Percentiles rank a stretch among this genome's conserved stretches.
These are phyloP conservation scores for Sugiyamaella japonica DNA, from an alignment of 1,139 yeast species.

Conservation along the genomic window DNA sequence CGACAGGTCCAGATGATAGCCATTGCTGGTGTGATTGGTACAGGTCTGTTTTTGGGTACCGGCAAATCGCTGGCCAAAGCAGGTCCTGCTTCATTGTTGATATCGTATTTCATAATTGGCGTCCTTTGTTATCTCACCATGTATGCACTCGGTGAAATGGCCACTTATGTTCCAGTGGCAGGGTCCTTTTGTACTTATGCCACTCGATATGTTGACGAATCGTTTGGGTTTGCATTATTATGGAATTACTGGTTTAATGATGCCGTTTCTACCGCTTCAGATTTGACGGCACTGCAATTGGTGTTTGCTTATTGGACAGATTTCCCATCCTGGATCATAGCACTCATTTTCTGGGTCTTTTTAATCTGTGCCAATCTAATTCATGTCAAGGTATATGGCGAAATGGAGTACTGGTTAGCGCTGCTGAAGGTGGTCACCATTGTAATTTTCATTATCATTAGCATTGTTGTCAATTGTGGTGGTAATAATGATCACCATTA, in stretches of 20 bases:
- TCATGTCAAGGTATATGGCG: conserved; percentile 61
- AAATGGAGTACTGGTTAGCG: conserved; percentile 67
- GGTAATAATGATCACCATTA: conserved; percentile 53
- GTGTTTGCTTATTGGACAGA: conserved; percentile 62
- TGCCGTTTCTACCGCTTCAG: conserved; percentile 62
- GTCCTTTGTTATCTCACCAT: conserved; percentile 55
- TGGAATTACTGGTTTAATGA: conserved; percentile 67
- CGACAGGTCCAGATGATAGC: conserved; percentile 52
- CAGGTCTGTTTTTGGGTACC: conserved; percentile 57
- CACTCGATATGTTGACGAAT: conserved; percentile 57
- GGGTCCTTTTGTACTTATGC: conserved; percentile 67
- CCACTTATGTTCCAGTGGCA: conserved; percentile 57
- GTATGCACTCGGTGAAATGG: conserved; percentile 65
- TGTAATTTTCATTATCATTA: conserved; percentile 58
- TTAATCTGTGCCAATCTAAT: conserved; percentile 53
- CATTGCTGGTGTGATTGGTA: conserved; percentile 50
- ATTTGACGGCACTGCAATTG: conserved; percentile 59
- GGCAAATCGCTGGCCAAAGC: conserved; percentile 54
- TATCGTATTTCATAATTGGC: conserved; percentile 53
- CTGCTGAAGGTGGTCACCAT: conserved; percentile 57
- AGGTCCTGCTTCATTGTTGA: conserved; percentile 55
- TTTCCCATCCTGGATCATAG: conserved; percentile 57
- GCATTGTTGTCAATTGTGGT: conserved; percentile 59
- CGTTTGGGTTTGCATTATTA: conserved; percentile 62
- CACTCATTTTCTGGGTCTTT: conserved; percentile 60